These are phyloP conservation scores for Xerocomus spinulosus DNA, from an alignment of 768 basidiomycete species.

Conservation along the genomic window DNA sequence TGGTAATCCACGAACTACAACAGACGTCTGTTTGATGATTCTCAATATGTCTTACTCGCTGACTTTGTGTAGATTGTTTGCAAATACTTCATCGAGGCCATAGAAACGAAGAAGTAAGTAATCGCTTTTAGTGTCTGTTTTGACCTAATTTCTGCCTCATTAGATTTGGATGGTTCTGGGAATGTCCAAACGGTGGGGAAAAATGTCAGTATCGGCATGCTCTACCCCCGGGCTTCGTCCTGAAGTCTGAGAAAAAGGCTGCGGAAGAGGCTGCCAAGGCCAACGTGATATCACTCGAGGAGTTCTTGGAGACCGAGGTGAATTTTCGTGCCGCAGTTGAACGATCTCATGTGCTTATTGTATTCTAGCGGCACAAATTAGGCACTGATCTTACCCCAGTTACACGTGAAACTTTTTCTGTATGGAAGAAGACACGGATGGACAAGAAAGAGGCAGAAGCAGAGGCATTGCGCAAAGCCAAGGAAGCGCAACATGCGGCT, in stretches of 20 bases:
- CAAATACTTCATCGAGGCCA: slow-evolving; percentile 95
- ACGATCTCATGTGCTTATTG: not conserved
- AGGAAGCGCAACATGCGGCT: slow-evolving; percentile 74
- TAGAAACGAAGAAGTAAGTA: slow-evolving; percentile 77
- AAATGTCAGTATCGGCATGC: slow-evolving; percentile 93
- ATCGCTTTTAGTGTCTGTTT: not conserved
- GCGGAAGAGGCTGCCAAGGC: slow-evolving; percentile 87
- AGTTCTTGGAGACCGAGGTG: slow-evolving; percentile 97
- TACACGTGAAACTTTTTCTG: slow-evolving; percentile 83
- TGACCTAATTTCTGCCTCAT: not conserved
- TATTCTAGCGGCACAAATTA: slow-evolving; percentile 83
- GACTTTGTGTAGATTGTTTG: slow-evolving; percentile 77
- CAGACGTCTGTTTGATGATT: slow-evolving; percentile 59
- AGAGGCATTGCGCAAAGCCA: slow-evolving; percentile 76
- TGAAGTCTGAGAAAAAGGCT: slow-evolving; percentile 92
- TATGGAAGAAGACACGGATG: slow-evolving; percentile 94
- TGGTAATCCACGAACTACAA: slow-evolving; percentile 88
- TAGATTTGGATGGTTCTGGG: slow-evolving; percentile 95
- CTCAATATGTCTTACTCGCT: slow-evolving; percentile 7
- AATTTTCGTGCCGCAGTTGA: slow-evolving; percentile 12
- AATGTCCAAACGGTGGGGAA: slow-evolving; percentile 79
- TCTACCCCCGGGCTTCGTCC: slow-evolving; percentile 90
- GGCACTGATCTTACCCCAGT: slow-evolving; percentile 89
- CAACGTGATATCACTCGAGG: slow-evolving; percentile 86
- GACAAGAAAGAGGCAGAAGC: slow-evolving; percentile 92